Base-by-base conservation (phyloP, 2,329 filamentous ascomycete genomes). In the Westerdykella aurantiaca region DNA sequence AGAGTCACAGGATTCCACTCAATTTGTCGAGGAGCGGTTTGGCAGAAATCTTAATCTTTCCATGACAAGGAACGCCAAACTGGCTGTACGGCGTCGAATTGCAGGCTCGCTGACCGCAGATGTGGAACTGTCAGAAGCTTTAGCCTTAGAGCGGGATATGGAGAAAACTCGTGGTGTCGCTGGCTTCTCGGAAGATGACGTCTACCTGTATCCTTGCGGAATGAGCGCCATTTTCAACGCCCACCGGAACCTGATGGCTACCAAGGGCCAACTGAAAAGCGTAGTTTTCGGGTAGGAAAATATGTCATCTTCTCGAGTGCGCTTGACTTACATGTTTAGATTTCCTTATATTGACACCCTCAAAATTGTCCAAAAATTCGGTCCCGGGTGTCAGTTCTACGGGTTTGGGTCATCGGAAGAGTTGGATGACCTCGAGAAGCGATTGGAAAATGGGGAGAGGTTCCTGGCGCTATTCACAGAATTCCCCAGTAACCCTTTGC, bases 261-360 rank as follows among this genome's bases (percentile, higher is more conserved):
- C 80, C 0, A 79, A 83, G 31, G 81, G 82, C 3, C 46, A 54
- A n/a, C 62, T 79, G 47, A 86, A 87, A 67, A 94, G 88, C 65
- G 82, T 98, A 61, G 90, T 85, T 59, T 96, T 88, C 60, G 93
- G 93, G 67, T 71, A 57, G 41, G 60, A 35, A n/a, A 31, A 6
- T 18, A 6, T 9, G 17, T 25, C 16, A 16, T 34, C 37, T 41
- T 25, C 2, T 18, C n/a, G 17, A 39, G 6, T n/a, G 13, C 17
- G 9, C 9, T 14, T 13, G 38, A 43, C 49, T 53, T 6, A 52
- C 31, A 13, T 9, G 5, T 11, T 9, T 34, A 68, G 67, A n/a
- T 98, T 98, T 56, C 89, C 93, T 0, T 98, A 98, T 57, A 88
- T 96, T 41, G 93, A 98, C 67, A 96, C 93, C 0, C 77, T 97